Evolutionary conservation across 1,284 basidiomycete genomes (phyloP), one percentile per base, ranked within the genome.

Genomic region (Marasmius fiardii): DNA sequence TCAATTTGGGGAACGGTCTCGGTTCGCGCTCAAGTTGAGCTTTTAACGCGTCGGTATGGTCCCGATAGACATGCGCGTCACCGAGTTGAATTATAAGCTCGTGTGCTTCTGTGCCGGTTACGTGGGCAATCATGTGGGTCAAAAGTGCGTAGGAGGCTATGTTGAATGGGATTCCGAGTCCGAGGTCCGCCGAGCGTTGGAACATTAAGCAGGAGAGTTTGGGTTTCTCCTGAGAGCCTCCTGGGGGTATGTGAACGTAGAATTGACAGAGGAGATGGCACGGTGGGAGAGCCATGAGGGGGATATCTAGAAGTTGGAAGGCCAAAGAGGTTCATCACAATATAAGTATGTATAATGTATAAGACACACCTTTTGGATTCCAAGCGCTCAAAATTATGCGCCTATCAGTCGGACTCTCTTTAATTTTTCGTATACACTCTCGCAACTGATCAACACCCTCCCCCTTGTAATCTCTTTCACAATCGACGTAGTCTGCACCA

Each of bases 181-280:
- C 96, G 6, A 98, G 82, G 68, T 99, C 96, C 44, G 95, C 96
- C 5, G 95, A 98, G 43, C 97, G 92, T 70, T 99, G 96, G 76
- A 92, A 98, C 94, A 99, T 97, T 52, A 98, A 81, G 70, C 95
- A 98, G 14, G 90, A 94, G 35, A 99, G 86, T 60, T 83, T 84
- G 1, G 89, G 90, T 60, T 85, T 86, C 4, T 73, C 68, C n/a
- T 76, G 71, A 6, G 82, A 73, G 12, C 75, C 63, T 33, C 67
- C 62, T 2, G 75, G 65, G 0, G 93, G 88, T 31, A 95, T 84
- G 63, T 93, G 90, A 35, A 99, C 96, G 76, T 93, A 98, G 81
- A 99, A 99, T 68, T 99, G 96, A 74, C 94, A 97, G 70, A 99
- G 89, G 85, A 98, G 91, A 74, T 99, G 97, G 71, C 96, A 99